Conservation (phyloP, 805 yeast species). For the Candida maris region DNA sequence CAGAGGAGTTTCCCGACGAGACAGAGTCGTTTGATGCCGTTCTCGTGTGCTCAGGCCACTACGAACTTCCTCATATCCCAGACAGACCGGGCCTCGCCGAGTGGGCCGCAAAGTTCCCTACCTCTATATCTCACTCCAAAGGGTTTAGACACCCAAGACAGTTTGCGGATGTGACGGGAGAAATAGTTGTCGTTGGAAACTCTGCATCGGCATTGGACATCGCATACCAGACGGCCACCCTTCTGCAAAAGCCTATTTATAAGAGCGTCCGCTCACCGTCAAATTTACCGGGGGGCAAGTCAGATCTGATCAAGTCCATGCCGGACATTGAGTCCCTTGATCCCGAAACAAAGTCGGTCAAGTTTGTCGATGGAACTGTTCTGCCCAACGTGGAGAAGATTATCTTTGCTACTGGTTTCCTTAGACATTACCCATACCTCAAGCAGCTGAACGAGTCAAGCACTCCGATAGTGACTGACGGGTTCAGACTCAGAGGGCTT, state of each 20-base stretch:
- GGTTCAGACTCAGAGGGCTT: slow-evolving; percentile 46
- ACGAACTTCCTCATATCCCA: slow-evolving; percentile 59
- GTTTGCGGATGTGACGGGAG: slow-evolving; percentile 35
- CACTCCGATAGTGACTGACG: slow-evolving; percentile 42
- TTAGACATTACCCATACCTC: slow-evolving; percentile 59
- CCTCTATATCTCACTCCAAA: slow-evolving; percentile 56
- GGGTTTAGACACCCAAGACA: slow-evolving; percentile 46
- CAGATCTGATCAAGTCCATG: slow-evolving; percentile 39
- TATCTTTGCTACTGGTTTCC: slow-evolving; percentile 70
- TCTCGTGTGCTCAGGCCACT: slow-evolving; percentile 62
- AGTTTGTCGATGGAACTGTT: slow-evolving; percentile 46
- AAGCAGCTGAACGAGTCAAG: slow-evolving; percentile 25
- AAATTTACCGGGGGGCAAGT: slow-evolving; percentile 41
- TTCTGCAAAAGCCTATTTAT: slow-evolving; percentile 39
- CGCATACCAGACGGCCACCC: slow-evolving; percentile 54
- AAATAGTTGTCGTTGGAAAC: slow-evolving; percentile 69
- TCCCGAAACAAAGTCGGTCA: slow-evolving; percentile 35
- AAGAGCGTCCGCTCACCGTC: slow-evolving; percentile 49
- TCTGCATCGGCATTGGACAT: slow-evolving; percentile 74
- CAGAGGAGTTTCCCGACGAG: slow-evolving; percentile 17
- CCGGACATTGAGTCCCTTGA: slow-evolving; percentile 42
- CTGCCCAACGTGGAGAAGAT: slow-evolving; percentile 49
- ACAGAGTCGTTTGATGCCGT: slow-evolving; percentile 57
- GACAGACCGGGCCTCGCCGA: slow-evolving; percentile 49
- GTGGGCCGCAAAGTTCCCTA: slow-evolving; percentile 44